phyloP scores from a whole-genome alignment of 345 rosid genomes.

The Tarenaya hassleriana region DNA sequence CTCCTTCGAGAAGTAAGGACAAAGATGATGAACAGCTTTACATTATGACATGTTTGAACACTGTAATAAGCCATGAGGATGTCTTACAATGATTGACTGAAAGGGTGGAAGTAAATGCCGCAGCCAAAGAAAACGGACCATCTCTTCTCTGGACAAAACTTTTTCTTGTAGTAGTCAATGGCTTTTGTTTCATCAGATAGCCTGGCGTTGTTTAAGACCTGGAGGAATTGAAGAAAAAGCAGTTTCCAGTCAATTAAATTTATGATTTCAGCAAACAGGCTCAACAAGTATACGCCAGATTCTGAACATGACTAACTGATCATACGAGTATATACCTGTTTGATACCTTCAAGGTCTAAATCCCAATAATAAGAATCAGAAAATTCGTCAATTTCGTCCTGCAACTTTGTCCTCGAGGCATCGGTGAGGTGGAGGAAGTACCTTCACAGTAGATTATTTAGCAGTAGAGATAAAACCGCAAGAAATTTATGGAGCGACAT shows the following conservation, averaged over 20 bases:
- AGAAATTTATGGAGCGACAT: neutral
- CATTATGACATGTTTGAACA: constrained; percentile 8
- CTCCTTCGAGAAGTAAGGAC: constrained; percentile 34
- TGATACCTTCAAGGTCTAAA: constrained; percentile 66
- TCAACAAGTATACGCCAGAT: constrained; percentile 4
- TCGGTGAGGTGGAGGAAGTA: constrained; percentile 78
- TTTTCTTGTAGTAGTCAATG: constrained; percentile 52
- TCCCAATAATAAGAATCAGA: constrained; percentile 79
- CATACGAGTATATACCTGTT: constrained; percentile 48
- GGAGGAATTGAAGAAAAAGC: constrained; percentile 13
- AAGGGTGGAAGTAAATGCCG: constrained; percentile 47
- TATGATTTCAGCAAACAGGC: neutral
- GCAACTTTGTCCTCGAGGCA: constrained; percentile 58
- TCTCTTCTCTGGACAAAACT: constrained; percentile 61
- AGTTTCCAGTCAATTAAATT: constrained; percentile 2
- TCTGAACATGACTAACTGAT: constrained; percentile 14
- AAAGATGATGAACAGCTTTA: constrained; percentile 14
- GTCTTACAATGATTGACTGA: constrained; percentile 44
- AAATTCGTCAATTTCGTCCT: constrained; percentile 82
- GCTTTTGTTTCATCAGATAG: constrained; percentile 38
- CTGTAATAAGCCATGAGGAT: constrained; percentile 5
- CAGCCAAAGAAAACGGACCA: constrained; percentile 70
- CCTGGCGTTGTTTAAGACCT: constrained; percentile 70
- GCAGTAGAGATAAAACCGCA: constrained; percentile 6
- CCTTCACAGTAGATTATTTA: constrained; percentile 36